Conservation (phyloP, 2,329 filamentous ascomycete genomes). For the Massarina eburnea region DNA sequence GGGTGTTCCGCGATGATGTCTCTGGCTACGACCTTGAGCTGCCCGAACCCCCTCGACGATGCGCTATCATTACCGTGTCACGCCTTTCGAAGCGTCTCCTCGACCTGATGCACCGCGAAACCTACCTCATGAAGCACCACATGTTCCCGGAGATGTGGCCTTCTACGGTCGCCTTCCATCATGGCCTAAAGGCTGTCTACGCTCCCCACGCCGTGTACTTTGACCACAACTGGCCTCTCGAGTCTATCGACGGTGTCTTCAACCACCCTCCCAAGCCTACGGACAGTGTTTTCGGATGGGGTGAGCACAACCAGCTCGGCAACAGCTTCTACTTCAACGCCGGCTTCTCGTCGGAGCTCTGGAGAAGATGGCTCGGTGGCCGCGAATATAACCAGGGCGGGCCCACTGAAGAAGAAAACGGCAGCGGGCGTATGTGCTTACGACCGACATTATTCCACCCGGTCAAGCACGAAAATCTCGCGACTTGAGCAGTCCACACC, state of each 20-base stretch:
- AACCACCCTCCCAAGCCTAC: constrained; percentile 50
- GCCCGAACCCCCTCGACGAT: constrained; percentile 66
- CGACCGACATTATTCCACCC: constrained; percentile 50
- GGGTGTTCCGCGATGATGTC: constrained; percentile 69
- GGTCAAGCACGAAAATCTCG: constrained; percentile 51
- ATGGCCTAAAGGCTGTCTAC: constrained; percentile 77
- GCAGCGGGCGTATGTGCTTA: constrained; percentile 53
- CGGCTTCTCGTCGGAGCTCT: constrained; percentile 50
- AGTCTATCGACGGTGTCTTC: constrained; percentile 50
- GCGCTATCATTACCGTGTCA: constrained; percentile 77
- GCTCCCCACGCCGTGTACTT: constrained; percentile 79
- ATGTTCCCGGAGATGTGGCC: constrained; percentile 81
- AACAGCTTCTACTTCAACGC: constrained; percentile 56
- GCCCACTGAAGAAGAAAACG: constrained; percentile 45
- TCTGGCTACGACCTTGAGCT: constrained; percentile 64
- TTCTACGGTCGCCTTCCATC: constrained; percentile 70
- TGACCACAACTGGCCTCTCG: constrained; percentile 68
- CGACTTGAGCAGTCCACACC: constrained; percentile 26
- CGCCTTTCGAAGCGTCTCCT: constrained; percentile 71
- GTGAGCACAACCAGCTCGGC: constrained; percentile 55
- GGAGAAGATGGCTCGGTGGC: constrained; percentile 54
- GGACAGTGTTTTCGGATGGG: constrained; percentile 54
- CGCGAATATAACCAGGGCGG: constrained; percentile 48
- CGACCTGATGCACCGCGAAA: constrained; percentile 77
- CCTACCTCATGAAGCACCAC: constrained; percentile 68